A percentile compares a stretch with the other conserved stretches of the same genome.
Evolutionary conservation across 306 rosid genomes (phyloP).

Genomic region (Pyrus communis): DNA sequence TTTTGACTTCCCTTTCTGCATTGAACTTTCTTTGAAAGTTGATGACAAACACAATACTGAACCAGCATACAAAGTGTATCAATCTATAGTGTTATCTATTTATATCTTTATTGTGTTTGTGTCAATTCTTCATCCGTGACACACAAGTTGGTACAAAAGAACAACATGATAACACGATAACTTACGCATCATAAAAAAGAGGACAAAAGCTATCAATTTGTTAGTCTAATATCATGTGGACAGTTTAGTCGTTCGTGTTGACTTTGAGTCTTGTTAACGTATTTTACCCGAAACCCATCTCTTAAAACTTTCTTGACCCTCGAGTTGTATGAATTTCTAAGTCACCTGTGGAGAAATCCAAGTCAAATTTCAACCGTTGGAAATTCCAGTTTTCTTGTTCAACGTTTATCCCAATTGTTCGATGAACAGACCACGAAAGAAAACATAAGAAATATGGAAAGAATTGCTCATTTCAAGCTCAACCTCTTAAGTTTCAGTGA

Average conservation of each 20-base stretch:
- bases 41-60: not conserved
- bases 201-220: not conserved
- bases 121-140: too few species aligned
- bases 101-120: too few species aligned
- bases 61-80: fast-evolving
- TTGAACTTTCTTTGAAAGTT: not conserved
- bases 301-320: not conserved
- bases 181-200: not conserved
- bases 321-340: not conserved
- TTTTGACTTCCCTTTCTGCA: too few species aligned
- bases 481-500: not conserved
- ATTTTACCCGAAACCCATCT: too few species aligned
- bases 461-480: not conserved
- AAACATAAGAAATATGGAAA: not conserved
- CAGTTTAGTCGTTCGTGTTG: not conserved
- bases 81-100: too few species aligned
- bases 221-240: too few species aligned
- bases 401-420: not conserved
- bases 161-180: too few species aligned
- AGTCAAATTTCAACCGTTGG: not conserved
- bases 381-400: not conserved
- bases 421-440: not conserved
- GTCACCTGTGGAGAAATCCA: not conserved
- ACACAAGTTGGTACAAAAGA: not conserved
- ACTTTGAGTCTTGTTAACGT: not conserved